Base-by-base conservation (phyloP, 2,329 filamentous ascomycete species). In the Beauveria bassiana region DNA sequence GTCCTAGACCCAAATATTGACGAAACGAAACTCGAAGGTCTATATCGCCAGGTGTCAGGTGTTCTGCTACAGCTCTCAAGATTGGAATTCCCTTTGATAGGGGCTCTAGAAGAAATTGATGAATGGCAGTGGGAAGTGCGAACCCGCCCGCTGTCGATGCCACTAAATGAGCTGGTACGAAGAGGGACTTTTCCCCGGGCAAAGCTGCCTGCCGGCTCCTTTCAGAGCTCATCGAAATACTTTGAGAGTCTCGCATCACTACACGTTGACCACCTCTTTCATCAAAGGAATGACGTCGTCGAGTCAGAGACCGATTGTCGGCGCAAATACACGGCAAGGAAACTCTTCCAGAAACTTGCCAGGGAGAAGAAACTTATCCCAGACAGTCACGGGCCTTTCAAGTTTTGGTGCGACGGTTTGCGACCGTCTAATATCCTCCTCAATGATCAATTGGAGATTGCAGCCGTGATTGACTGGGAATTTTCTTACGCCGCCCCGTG, bases 1-100 rank as follows among this genome's bases (percentile, higher is more conserved):
- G 8, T 61, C 0, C 42, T 64, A 16, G 51, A 64, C 50, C 54
- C 61, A 38, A 22, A 61, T 14, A 53, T 64, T n/a, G 34, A 65
- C n/a, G 10, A 54, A 3, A 38, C 22, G n/a, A 61, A 38, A 50
- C 47, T 65, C 6, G 63, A 65, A 18, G 31, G 24, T 5, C 53
- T 63, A 26, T 61, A 63, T 49, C 16, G 55, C 2, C 61, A 65
- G 38, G 45, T 61, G 18, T 58, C 58, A 3, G 22, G 43, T 20
- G 53, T 61, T 31, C 26, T 64, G 5, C 46, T 62, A 1, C 53
- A 62, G 12, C 34, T 59, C 10, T 42, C 14, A 3, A 59, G 1
- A 3, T 10, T 50, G 18, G 26, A 43, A n/a, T 38, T 59, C 6
- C 16, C 46, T 12, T 22, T 12, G 4, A 59, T 59, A 26, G 20